Base-by-base conservation (phyloP, 2,329 filamentous ascomycete genomes). In the Cercospora sp. region DNA sequence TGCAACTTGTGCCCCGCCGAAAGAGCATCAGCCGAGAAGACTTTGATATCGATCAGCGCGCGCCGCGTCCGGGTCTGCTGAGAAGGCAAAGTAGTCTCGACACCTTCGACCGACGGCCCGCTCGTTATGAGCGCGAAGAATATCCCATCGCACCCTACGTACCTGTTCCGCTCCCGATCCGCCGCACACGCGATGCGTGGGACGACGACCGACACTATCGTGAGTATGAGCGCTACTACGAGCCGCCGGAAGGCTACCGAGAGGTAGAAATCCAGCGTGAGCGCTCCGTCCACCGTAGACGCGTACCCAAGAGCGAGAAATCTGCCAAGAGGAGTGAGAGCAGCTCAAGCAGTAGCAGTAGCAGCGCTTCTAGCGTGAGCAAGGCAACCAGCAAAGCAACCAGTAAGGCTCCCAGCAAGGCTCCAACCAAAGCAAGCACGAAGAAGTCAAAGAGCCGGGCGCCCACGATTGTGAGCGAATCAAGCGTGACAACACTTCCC, bases 61-160 rank as follows among this genome's bases (percentile, higher is more conserved):
- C 26, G 3, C 82, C 85, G 36, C 86, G 91, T 57, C 93, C 93
- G 2, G 84, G 84, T 31, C 85, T 94, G 71, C 76, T 95, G 61
- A 88, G 94, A 67, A 88, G 94, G 53, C 93, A 97, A 78, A 97
- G 93, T 13, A 97, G 93, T 63, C 84, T 97, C 45, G 94, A 97
- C 78, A 97, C 91, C 0, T 97, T 93, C 77, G 94, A 97, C 79
- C 89, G 93, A 60, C 88, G 88, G 30, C 90, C 91, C 33, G 62
- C 28, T 23, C 84, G 86, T 55, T 85, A 85, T 69, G 84, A 90
- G 42, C 79, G 85, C 20, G 87, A 89, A 62, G 88, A 91, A 69
- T 89, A 89, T 73, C 84, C 85, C n/a, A 84, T 87, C n/a, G 87
- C 88, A 68, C 71, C 78, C 8, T 88, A 90, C n/a, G 88, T 91